phyloP scores from a whole-genome alignment of 495 filamentous ascomycete species.

The Neurospora sp. region DNA sequence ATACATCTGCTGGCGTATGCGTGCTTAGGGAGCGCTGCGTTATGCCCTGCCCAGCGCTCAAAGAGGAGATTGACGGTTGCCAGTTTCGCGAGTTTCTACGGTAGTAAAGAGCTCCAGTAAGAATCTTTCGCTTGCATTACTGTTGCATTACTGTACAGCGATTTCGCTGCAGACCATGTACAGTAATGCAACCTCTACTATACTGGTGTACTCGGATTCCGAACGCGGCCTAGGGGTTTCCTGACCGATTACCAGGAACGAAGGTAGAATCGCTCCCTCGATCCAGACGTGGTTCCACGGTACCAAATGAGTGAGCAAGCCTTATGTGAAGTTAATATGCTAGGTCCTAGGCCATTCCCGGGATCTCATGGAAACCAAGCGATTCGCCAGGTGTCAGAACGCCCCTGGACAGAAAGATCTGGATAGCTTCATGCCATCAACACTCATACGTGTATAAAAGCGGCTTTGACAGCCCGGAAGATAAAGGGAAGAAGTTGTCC shows the following conservation, averaged over 20 bases:
- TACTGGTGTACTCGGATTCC: no score
- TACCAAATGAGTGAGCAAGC: neutral
- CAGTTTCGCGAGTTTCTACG: no score
- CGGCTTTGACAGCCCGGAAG: neutral
- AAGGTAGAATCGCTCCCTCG: neutral
- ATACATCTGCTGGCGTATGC: no score
- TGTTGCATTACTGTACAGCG: no score
- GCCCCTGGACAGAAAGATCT: neutral
- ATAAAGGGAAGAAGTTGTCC: neutral
- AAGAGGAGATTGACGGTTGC: no score
- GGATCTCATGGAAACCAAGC: neutral
- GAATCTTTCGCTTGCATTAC: no score
- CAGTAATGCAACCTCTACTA: no score
- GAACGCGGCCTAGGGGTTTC: no score
- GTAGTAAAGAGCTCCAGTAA: no score
- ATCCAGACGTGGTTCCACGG: neutral
- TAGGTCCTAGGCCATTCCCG: neutral
- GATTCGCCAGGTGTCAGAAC: neutral
- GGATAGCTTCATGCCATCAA: neutral
- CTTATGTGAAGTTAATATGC: neutral
- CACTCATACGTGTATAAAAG: neutral
- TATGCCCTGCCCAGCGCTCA: no score
- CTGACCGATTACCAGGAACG: neutral
- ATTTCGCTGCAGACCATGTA: no score
- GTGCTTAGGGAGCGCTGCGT: no score